phyloP scores from a whole-genome alignment of 768 basidiomycete genomes.

The Tylopilus sp. region DNA sequence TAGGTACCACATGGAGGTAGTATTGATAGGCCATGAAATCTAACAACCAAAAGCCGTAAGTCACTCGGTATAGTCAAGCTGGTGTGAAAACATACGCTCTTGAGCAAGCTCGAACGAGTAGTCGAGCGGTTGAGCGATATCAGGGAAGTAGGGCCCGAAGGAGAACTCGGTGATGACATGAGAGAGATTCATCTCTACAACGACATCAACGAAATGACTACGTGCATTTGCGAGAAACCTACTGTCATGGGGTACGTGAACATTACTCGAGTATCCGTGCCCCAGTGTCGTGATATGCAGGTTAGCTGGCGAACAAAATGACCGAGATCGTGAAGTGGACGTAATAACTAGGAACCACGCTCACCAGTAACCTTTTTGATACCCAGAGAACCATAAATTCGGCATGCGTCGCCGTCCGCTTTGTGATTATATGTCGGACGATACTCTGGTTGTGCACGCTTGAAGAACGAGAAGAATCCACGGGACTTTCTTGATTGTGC shows the following conservation, averaged over 20 bases:
- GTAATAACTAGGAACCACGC: conserved; percentile 5
- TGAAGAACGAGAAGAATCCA: conserved; percentile 63
- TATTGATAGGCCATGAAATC: conserved; percentile 93
- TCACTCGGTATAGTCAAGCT: neutral
- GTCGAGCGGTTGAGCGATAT: conserved; percentile 92
- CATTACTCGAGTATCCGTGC: conserved; percentile 85
- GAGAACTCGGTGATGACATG: conserved; percentile 97
- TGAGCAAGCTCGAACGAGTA: conserved; percentile 76
- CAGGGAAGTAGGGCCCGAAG: conserved; percentile 94
- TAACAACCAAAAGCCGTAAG: conserved; percentile 27
- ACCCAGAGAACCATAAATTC: conserved; percentile 76
- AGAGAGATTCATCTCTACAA: conserved; percentile 88
- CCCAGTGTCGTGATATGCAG: conserved; percentile 93
- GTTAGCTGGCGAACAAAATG: conserved; percentile 53
- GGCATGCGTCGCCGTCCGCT: conserved; percentile 71
- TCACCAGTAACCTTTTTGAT: conserved; percentile 90
- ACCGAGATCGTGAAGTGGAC: neutral
- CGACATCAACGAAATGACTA: neutral
- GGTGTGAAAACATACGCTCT: conserved; percentile 44
- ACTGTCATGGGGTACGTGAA: conserved; percentile 88
- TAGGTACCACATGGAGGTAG: conserved; percentile 93
- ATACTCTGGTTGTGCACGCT: conserved; percentile 43
- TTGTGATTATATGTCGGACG: conserved; percentile 72
- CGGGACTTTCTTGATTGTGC: conserved; percentile 72
- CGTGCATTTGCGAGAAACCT: conserved; percentile 29